Conservation (phyloP, 140 eudicot genomes). For the Cichorium intybus region DNA sequence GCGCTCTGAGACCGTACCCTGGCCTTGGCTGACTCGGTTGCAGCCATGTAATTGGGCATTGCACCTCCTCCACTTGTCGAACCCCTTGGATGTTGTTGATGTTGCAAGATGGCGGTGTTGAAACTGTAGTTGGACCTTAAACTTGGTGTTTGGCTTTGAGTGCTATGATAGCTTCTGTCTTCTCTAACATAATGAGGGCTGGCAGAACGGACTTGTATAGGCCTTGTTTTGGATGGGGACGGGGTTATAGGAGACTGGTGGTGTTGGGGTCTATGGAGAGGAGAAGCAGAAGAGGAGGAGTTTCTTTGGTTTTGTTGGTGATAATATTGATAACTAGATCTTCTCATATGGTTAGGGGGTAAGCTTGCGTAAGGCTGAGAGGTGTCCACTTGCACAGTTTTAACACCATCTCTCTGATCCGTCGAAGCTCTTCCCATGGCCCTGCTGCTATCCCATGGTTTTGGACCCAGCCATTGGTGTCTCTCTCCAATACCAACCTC, state of each 20-base stretch:
- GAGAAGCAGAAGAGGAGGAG: slow-evolving; percentile 56
- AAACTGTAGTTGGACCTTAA: slow-evolving; percentile 63
- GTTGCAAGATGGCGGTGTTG: slow-evolving; percentile 31
- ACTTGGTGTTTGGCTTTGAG: slow-evolving; percentile 70
- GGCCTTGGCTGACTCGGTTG: slow-evolving; percentile 87
- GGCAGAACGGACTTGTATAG: slow-evolving; percentile 72
- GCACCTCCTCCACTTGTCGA: slow-evolving; percentile 42
- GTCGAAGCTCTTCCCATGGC: slow-evolving; percentile 67
- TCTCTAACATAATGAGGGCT: slow-evolving; percentile 69
- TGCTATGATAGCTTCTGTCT: slow-evolving; percentile 57
- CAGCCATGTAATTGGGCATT: slow-evolving; percentile 81
- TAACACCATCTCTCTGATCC: slow-evolving; percentile 57
- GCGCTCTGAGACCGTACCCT: slow-evolving; percentile 80
- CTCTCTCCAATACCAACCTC: slow-evolving; percentile 54
- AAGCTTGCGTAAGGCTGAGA: slow-evolving; percentile 68
- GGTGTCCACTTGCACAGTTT: slow-evolving; percentile 79
- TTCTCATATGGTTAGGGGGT: slow-evolving; percentile 48
- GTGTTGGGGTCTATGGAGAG: slow-evolving; percentile 31
- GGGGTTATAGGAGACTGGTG: slow-evolving; percentile 49
- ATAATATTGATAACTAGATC: slow-evolving; percentile 47
- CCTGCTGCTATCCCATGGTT: slow-evolving; percentile 66
- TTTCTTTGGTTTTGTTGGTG: slow-evolving; percentile 46
- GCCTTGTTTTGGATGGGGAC: slow-evolving; percentile 63
- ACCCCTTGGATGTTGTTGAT: slow-evolving; percentile 33
- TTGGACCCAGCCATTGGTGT: slow-evolving; percentile 63